These are phyloP conservation scores for Ascochyta viciae-villosae DNA, from an alignment of 2,329 filamentous ascomycete species.

Conservation along the genomic window DNA sequence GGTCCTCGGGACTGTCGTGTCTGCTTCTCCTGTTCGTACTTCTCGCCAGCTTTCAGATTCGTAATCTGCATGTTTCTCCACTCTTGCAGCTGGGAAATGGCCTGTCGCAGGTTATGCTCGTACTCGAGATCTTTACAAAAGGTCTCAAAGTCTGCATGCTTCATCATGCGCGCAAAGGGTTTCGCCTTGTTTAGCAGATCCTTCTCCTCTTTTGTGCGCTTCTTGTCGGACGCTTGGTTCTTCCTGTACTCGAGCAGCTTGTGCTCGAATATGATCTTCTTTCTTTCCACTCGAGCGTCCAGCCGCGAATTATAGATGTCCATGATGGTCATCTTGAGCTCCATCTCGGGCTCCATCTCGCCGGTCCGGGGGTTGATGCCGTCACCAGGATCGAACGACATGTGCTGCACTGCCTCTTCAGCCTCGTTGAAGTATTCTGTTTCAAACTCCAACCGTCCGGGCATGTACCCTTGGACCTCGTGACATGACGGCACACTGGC, in stretches of 20 bases:
- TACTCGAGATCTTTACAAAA: slow-evolving; percentile 86
- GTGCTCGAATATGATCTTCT: slow-evolving; percentile 97
- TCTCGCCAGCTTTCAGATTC: slow-evolving; percentile 84
- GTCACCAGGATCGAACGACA: slow-evolving; percentile 97
- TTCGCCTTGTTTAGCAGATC: slow-evolving; percentile 93
- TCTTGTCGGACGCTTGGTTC: slow-evolving; percentile 89
- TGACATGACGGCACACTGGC: slow-evolving; percentile 95
- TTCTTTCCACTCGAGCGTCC: slow-evolving; percentile 89
- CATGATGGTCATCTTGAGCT: slow-evolving; percentile 97
- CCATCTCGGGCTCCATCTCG: slow-evolving; percentile 92
- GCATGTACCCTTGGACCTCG: slow-evolving; percentile 99
- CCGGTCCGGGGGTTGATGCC: slow-evolving; percentile 85
- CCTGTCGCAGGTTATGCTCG: slow-evolving; percentile 88
- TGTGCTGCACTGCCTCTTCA: slow-evolving; percentile 96
- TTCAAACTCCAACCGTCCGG: slow-evolving; percentile 94
- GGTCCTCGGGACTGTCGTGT: slow-evolving; percentile 69
- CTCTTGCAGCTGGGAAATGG: slow-evolving; percentile 89
- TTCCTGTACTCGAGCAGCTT: slow-evolving; percentile 92
- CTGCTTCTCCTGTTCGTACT: slow-evolving; percentile 90
- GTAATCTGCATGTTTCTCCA: slow-evolving; percentile 88
- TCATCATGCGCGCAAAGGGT: slow-evolving; percentile 97
- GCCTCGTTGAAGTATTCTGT: slow-evolving; percentile 98
- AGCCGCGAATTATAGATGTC: slow-evolving; percentile 95
- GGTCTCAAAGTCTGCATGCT: slow-evolving; percentile 84
- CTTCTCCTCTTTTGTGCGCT: slow-evolving; percentile 91